Conservation (phyloP, 306 rosid genomes). For the Vicia faba region DNA sequence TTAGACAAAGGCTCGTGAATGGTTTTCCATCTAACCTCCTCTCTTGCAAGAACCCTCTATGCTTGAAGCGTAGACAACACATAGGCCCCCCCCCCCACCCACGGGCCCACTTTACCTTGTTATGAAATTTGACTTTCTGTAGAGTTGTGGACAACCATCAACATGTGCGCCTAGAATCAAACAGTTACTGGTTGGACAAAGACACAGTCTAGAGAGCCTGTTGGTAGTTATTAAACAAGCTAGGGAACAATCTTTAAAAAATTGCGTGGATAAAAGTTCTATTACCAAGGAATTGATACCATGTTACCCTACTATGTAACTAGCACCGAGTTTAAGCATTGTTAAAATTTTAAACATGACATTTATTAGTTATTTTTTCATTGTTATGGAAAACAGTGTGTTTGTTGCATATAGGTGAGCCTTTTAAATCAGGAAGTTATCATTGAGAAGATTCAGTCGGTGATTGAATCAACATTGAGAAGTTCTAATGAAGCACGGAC, state of each 20-base stretch:
- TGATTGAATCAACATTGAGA: conserved; percentile 83
- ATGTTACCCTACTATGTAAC: conserved; percentile 8
- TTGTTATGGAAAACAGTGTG: conserved; percentile 17
- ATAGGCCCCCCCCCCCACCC: not conserved
- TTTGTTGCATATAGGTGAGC: conserved; percentile 66
- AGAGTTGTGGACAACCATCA: not conserved
- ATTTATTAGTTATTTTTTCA: conserved; percentile 22
- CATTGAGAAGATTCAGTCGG: conserved; percentile 83
- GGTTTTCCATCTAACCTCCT: not conserved
- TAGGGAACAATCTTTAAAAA: conserved; percentile 14
- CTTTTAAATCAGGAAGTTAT: conserved; percentile 86
- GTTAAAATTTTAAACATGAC: not conserved
- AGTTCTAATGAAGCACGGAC: conserved; percentile 70
- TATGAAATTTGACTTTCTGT: not conserved
- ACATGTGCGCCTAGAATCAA: not conserved
- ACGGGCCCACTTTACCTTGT: not conserved
- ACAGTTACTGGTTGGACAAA: conserved; percentile 10
- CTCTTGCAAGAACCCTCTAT: conserved; percentile 8
- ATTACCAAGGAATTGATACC: conserved; percentile 6
- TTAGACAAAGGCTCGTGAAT: conserved; percentile 10
- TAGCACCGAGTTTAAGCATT: conserved; percentile 17
- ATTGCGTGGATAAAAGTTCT: conserved; percentile 2
- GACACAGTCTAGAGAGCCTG: not conserved
- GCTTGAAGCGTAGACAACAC: not conserved
- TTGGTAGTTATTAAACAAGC: conserved; percentile 7